Base-by-base conservation (phyloP, 2,329 filamentous ascomycete species). In the Claviceps lovelessii region DNA sequence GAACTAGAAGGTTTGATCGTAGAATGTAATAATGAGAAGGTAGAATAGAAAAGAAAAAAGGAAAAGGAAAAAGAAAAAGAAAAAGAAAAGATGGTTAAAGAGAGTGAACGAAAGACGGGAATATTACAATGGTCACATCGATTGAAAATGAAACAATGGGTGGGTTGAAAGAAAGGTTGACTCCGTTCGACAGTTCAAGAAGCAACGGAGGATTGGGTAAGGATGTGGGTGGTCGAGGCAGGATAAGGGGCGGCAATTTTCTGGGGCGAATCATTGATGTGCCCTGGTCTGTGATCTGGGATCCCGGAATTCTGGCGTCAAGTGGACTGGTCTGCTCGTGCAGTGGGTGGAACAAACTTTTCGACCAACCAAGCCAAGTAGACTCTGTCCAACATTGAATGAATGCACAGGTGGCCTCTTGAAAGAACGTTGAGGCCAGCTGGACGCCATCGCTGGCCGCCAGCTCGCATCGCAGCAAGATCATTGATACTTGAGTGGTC, bases 101-200 rank as follows among this genome's bases (percentile, higher is more conserved):
- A 62, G 54, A 54, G 60, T 61, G 58, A 62, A 62, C 44, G 41
- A 55, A 51, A 51, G 31, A n/a, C 5, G 47, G 17, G 17, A 42
- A 19, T 10, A 49, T 49, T 46, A 59, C 23, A 55, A 54, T 52
- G 53, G 49, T 50, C 19, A n/a, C 48, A 58, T 59, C 4, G 45
- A 55, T 9, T 17, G 31, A 11, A 51, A 35, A 49, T 29, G n/a
- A 42, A 53, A 49, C 19, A 55, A 55, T 45, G 29, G 29, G 45
- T 51, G 39, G 57, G 54, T 9, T 33, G 39, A 57, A 61, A 54
- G 49, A 48, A 55, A 55, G 54, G 17, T 11, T 42, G 31, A 41
- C 29, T 35, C 44, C 19, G 47, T 49, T 46, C 28, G 41, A 51
- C 2, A 28, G 19, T 11, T 9, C 39, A 45, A 29, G 41, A 49